Percentiles rank a stretch among this genome's conserved stretches.
phyloP scores from a whole-genome alignment of 306 rosid species.

The Castanopsis chinensis region DNA sequence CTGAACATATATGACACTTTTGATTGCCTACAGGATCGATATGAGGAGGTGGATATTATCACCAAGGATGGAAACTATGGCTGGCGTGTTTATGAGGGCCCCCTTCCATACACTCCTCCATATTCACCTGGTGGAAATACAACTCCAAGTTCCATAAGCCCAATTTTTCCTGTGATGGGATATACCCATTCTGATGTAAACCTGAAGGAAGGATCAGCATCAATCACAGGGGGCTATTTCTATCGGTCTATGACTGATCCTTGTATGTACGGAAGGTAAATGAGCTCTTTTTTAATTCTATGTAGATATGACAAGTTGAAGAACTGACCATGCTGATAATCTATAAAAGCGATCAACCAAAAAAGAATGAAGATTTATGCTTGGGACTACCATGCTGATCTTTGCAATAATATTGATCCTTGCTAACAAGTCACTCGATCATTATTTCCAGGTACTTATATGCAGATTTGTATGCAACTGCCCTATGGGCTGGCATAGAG shows the following conservation, averaged over 20 bases:
- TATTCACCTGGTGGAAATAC: slow-evolving; percentile 60
- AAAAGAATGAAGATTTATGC: background rate
- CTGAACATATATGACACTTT: slow-evolving; percentile 6
- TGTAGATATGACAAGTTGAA: background rate
- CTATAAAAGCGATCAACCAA: background rate
- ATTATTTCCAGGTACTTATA: slow-evolving; percentile 59
- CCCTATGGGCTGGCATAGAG: slow-evolving; percentile 75
- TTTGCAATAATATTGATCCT: background rate
- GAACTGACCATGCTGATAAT: background rate
- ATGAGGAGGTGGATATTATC: slow-evolving; percentile 91
- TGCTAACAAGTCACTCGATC: slow-evolving; percentile 17
- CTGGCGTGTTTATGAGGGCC: slow-evolving; percentile 88
- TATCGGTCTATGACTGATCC: slow-evolving; percentile 88
- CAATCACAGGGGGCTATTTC: slow-evolving; percentile 82
- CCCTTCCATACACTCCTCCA: slow-evolving; percentile 33
- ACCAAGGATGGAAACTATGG: slow-evolving; percentile 97
- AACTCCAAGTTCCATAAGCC: slow-evolving; percentile 42
- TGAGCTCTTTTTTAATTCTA: background rate
- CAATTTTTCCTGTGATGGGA: slow-evolving; percentile 73
- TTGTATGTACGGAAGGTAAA: slow-evolving; percentile 89
- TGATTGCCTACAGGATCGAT: slow-evolving; percentile 54
- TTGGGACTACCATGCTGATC: background rate
- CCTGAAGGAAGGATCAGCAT: slow-evolving; percentile 80
- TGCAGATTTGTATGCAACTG: slow-evolving; percentile 73
- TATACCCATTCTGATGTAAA: slow-evolving; percentile 72